Percentiles rank a stretch among this genome's conserved stretches.
Evolutionary conservation across 768 basidiomycete genomes (phyloP).

Genomic region (Phylloporus sp.): DNA sequence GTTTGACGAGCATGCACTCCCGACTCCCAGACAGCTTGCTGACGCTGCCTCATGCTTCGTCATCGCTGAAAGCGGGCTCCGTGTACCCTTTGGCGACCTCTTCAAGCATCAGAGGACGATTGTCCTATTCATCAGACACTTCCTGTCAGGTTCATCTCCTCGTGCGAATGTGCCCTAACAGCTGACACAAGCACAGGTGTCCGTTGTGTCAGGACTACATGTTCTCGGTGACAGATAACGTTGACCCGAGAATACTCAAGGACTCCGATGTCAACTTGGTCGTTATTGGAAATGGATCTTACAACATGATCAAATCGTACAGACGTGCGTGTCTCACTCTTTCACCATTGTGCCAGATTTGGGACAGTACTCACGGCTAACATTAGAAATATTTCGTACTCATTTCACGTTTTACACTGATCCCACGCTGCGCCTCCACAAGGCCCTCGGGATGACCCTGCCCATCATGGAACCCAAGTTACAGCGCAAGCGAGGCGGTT

Average conservation of each 20-base stretch:
- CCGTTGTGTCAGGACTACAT: slow-evolving; percentile 87
- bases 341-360: background rate
- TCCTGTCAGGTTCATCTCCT: slow-evolving; percentile 45
- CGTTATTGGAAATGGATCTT: slow-evolving; percentile 75
- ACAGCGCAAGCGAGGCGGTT: slow-evolving; percentile 46
- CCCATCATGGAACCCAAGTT: slow-evolving; percentile 40
- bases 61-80: slow-evolving; percentile 60
- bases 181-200: slow-evolving; percentile 43
- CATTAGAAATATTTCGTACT: slow-evolving; percentile 61
- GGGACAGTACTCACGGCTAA: background rate
- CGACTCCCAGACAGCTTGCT: slow-evolving; percentile 51
- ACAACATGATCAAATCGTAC: slow-evolving; percentile 73
- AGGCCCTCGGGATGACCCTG: slow-evolving; percentile 69
- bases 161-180: background rate
- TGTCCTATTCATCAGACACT: slow-evolving; percentile 83
- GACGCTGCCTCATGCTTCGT: slow-evolving; percentile 60
- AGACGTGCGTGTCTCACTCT: slow-evolving; percentile 41
- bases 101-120: slow-evolving; percentile 56
- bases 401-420: slow-evolving; percentile 79
- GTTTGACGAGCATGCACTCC: slow-evolving; percentile 45
- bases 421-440: slow-evolving; percentile 63
- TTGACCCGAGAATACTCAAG: slow-evolving; percentile 44
- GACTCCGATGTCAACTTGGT: slow-evolving; percentile 54
- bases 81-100: slow-evolving; percentile 64
- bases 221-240: slow-evolving; percentile 51